These are phyloP conservation scores for Rhynchospora pubera DNA, from an alignment of 176 grass and related monocot genomes.

Conservation along the genomic window DNA sequence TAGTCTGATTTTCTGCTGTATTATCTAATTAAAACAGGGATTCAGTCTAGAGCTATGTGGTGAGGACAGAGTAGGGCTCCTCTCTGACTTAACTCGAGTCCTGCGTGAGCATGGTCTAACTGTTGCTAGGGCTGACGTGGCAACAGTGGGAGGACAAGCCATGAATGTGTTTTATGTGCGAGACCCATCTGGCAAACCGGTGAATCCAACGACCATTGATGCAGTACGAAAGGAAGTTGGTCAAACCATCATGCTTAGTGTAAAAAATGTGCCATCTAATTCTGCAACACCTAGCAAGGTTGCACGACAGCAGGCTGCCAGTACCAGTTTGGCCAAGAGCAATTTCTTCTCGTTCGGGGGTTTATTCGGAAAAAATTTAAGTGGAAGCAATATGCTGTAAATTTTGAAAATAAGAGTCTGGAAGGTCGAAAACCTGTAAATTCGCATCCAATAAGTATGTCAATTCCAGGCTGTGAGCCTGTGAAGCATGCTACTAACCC, in stretches of 20 bases:
- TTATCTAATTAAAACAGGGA: slow-evolving; percentile 31
- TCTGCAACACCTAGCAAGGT: slow-evolving; percentile 15
- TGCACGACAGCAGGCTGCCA: slow-evolving; percentile 5
- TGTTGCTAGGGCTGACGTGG: slow-evolving; percentile 44
- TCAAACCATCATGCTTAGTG: slow-evolving; percentile 79
- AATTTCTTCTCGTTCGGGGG: slow-evolving; percentile 82
- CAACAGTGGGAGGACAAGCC: slow-evolving; percentile 37
- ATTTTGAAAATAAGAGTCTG: slow-evolving; percentile 14
- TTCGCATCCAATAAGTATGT: neutral
- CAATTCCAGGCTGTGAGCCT: too few species aligned
- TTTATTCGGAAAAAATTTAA: slow-evolving; percentile 64
- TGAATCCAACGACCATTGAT: slow-evolving; percentile 48
- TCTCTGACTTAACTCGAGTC: slow-evolving; percentile 59
- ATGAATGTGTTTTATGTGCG: slow-evolving; percentile 52
- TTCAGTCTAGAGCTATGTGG: slow-evolving; percentile 91
- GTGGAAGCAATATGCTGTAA: slow-evolving; percentile 19
- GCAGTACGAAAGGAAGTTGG: slow-evolving; percentile 65
- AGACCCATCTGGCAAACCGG: slow-evolving; percentile 36
- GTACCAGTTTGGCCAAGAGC: slow-evolving; percentile 24
- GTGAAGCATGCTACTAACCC: neutral
- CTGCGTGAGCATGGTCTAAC: slow-evolving; percentile 57
- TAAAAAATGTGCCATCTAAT: slow-evolving; percentile 47
- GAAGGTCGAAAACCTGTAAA: neutral
- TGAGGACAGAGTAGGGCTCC: slow-evolving; percentile 70
- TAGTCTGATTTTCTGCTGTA: neutral